Evolutionary conservation across 768 basidiomycete genomes (phyloP), one percentile per base, ranked within the genome.

Genomic region (Lyophyllum semitale): DNA sequence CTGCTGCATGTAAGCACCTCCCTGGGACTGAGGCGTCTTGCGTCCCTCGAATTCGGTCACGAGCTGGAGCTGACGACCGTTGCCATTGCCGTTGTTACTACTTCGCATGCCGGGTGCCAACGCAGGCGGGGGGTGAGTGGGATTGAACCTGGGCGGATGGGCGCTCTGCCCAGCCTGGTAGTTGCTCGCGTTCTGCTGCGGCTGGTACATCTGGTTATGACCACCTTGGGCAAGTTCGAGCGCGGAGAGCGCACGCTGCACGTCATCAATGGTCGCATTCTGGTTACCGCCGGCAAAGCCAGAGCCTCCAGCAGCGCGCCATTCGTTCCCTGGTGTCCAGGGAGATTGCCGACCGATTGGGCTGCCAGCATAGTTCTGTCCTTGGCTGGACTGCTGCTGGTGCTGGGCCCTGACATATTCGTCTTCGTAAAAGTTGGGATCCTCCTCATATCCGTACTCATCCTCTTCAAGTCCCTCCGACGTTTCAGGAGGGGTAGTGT

Each of bases 61-160:
- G 48, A 87, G 74, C 61, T 84, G 83, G 51, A 84, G 67, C 69
- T 83, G 74, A 41, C 73, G 68, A 20, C 72, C 71, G 43, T 68
- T 72, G 26, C 71, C 72, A 49, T 73, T 74, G 29, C 70, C 67
- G 46, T 74, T 71, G 47, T 70, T 75, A 55, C 78, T 64, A 54
- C 62, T 63, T 15, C 69, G 65, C 32, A 64, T 59, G 50, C 45
- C 74, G 54, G 56, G 68, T 75, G 62, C 78, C 64, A 82, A 82
- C n/a, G 71, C 65, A 43, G 79, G 73, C 8, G 78, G 76, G n/a
- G 77, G 74, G 46, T 77, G 70, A 26, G 77, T 59, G 29, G 80
- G 77, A 61, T 81, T 88, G 74, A 91, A 91, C 38, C 88, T 81
- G 33, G 89, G 89, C 4, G 88, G 87, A 63, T 86, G 84, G 9